These are phyloP conservation scores for Dichotomopilus funicola DNA, from an alignment of 2,329 filamentous ascomycete species.

Conservation along the genomic window DNA sequence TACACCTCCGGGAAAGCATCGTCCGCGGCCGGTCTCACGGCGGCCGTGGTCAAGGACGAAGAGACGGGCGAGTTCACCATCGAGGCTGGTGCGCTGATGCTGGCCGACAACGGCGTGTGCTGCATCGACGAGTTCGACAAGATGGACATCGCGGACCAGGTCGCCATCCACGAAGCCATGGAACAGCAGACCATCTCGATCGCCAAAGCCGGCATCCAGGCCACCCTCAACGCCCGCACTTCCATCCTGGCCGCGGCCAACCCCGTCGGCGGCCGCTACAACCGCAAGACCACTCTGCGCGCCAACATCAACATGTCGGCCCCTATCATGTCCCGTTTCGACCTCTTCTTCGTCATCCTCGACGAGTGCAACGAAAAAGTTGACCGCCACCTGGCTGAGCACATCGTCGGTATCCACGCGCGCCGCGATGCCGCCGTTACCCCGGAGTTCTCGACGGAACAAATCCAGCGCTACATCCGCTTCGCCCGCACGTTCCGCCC, in stretches of 20 bases:
- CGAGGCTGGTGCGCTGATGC: slow-evolving; percentile 94
- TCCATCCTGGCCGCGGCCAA: slow-evolving; percentile 95
- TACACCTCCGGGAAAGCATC: slow-evolving; percentile 98
- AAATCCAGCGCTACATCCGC: slow-evolving; percentile 92
- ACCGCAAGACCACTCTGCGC: slow-evolving; percentile 87
- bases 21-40: slow-evolving; percentile 93
- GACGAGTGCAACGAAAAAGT: slow-evolving; percentile 93
- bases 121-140: slow-evolving; percentile 99
- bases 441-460: slow-evolving; percentile 93
- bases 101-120: slow-evolving; percentile 94
- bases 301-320: slow-evolving; percentile 98
- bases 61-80: slow-evolving; percentile 99
- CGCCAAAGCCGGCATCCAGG: slow-evolving; percentile 96
- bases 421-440: slow-evolving; percentile 84
- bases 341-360: slow-evolving; percentile 95
- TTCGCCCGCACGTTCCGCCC: slow-evolving; percentile 94
- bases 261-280: slow-evolving; percentile 92
- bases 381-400: slow-evolving; percentile 84
- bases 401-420: slow-evolving; percentile 92
- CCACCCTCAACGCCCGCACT: slow-evolving; percentile 90
- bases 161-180: slow-evolving; percentile 99
- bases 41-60: slow-evolving; percentile 94
- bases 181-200: slow-evolving; percentile 99
- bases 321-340: slow-evolving; percentile 98
- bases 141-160: slow-evolving; percentile 96